phyloP scores from a whole-genome alignment of 345 rosid species.

The Mercurialis annua region DNA sequence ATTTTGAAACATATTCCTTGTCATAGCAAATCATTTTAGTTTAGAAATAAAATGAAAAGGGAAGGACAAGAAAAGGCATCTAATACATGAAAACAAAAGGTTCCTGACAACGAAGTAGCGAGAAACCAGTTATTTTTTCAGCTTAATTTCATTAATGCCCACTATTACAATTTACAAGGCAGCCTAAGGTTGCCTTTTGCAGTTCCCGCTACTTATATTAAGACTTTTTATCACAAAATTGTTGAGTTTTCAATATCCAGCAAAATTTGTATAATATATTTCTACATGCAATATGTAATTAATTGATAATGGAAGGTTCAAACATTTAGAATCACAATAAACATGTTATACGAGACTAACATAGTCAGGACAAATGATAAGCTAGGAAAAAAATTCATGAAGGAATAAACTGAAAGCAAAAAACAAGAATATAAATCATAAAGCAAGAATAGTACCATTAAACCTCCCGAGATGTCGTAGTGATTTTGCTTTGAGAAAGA shows the following conservation, averaged over 20 bases:
- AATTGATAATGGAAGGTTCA: not conserved
- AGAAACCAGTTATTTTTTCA: not conserved
- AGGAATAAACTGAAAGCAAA: not conserved
- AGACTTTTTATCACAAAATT: not conserved
- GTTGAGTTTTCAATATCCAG: not conserved
- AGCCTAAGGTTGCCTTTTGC: not conserved
- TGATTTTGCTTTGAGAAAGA: slow-evolving; percentile 65
- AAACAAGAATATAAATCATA: not conserved
- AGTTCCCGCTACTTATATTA: not conserved
- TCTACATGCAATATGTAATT: not conserved
- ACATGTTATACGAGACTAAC: not conserved
- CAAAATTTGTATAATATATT: not conserved
- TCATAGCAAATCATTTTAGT: not conserved
- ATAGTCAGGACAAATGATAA: not conserved
- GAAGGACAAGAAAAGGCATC: not conserved
- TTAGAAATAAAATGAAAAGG: not conserved
- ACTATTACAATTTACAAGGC: not conserved
- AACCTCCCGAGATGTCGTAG: slow-evolving; percentile 59
- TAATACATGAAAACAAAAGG: not conserved
- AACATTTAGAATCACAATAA: not conserved
- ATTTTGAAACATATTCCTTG: not conserved
- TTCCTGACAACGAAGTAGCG: not conserved
- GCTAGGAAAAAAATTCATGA: not conserved
- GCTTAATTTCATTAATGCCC: not conserved
- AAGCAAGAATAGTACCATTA: slow-evolving; percentile 33